These are phyloP conservation scores for Vairimorpha ceranae DNA, from an alignment of 371 early-diverging fungal species.

Conservation along the genomic window DNA sequence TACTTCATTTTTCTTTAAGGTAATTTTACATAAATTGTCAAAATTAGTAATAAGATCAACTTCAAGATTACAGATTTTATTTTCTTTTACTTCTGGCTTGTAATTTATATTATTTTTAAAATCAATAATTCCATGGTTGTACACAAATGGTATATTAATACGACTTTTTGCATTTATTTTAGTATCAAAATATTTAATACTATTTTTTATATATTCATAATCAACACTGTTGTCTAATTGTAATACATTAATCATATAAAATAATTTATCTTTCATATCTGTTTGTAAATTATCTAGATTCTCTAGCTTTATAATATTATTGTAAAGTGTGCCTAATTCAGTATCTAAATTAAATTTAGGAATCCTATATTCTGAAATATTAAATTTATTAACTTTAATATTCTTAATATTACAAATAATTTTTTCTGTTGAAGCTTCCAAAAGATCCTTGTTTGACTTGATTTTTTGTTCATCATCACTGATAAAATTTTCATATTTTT, in stretches of 20 bases:
- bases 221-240: constrained; percentile 4
- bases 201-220: constrained; percentile 6
- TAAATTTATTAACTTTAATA: constrained; percentile 19
- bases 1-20: too few relatives aligned
- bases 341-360: constrained; percentile 7
- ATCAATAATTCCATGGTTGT: constrained; percentile 1
- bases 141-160: constrained; percentile 10
- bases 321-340: not conserved
- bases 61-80: not conserved
- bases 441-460: too few relatives aligned
- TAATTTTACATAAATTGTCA: too few relatives aligned
- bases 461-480: too few relatives aligned
- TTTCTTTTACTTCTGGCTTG: not conserved
- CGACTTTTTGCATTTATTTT: not conserved
- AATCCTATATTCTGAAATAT: constrained; percentile 4
- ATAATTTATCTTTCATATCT: constrained; percentile 13
- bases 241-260: constrained; percentile 2
- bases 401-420: constrained; percentile 9
- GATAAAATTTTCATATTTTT: too few relatives aligned
- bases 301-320: constrained; percentile 17
- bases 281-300: not conserved
- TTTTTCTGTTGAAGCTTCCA: not conserved
- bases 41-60: too few relatives aligned
- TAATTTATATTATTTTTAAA: not conserved
- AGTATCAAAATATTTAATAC: constrained; percentile 20